Evolutionary conservation across 2,329 filamentous ascomycete species (phyloP).

Genomic region (Diplodia scrobiculata): DNA sequence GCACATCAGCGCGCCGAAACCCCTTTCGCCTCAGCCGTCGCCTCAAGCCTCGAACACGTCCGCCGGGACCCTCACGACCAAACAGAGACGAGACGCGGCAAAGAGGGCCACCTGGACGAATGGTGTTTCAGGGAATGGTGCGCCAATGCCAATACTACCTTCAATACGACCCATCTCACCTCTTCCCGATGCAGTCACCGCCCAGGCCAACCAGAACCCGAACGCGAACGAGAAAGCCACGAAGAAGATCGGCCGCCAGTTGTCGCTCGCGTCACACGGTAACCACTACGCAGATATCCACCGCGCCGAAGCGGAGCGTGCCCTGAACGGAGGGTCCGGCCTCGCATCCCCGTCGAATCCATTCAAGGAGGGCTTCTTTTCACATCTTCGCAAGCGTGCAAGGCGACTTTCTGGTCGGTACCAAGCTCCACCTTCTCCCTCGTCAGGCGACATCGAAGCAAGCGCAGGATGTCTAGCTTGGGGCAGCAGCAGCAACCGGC

Average conservation of each 20-base stretch:
- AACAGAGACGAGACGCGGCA: conserved; percentile 60
- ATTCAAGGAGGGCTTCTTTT: conserved; percentile 97
- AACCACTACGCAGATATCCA: conserved; percentile 92
- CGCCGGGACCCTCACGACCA: conserved; percentile 50
- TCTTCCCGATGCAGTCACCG: conserved; percentile 89
- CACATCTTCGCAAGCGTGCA: conserved; percentile 90
- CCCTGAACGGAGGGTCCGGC: conserved; percentile 73
- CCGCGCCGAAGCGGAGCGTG: conserved; percentile 86
- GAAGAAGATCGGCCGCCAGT: conserved; percentile 92
- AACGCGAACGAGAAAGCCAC: conserved; percentile 64
- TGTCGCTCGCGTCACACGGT: conserved; percentile 87
- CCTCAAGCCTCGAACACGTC: conserved; percentile 50
- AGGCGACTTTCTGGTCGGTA: conserved; percentile 89
- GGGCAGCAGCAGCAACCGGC: conserved; percentile 70
- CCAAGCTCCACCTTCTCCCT: conserved; percentile 75
- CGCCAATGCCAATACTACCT: conserved; percentile 93
- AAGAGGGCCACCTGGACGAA: conserved; percentile 96
- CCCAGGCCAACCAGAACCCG: conserved; percentile 73
- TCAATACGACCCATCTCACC: conserved; percentile 94
- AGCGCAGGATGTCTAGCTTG: conserved; percentile 89
- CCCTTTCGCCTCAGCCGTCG: conserved; percentile 47
- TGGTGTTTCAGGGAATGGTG: conserved; percentile 70
- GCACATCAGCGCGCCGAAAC: conserved; percentile 45
- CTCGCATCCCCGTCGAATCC: conserved; percentile 74
- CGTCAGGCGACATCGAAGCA: conserved; percentile 85